Conservation (phyloP, 352 stramenopile species). For the Globisporangium middletonii region DNA sequence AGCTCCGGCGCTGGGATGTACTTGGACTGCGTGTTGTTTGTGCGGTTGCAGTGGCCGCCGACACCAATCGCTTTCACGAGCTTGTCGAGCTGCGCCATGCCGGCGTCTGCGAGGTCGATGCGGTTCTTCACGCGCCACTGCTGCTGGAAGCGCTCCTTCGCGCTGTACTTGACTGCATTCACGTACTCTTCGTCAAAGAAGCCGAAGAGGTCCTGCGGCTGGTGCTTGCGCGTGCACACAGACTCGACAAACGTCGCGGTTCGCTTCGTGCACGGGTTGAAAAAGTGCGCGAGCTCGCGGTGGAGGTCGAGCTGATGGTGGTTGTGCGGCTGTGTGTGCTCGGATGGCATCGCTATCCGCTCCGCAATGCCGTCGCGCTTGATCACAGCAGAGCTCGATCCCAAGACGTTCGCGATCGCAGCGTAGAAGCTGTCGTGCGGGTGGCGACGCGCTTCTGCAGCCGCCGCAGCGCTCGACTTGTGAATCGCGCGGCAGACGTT, state of each 20-base stretch:
- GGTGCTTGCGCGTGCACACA: slow-evolving; percentile 23
- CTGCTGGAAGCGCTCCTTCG: slow-evolving; percentile 52
- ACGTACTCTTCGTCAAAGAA: slow-evolving; percentile 68
- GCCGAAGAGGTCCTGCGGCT: slow-evolving; percentile 33
- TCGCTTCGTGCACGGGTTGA: slow-evolving; percentile 39
- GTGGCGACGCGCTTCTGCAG: not conserved
- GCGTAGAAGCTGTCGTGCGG: slow-evolving; percentile 13
- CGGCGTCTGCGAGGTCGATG: slow-evolving; percentile 62
- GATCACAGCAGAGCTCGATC: slow-evolving; percentile 5
- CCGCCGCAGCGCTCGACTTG: slow-evolving; percentile 1
- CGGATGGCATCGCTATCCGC: slow-evolving; percentile 2
- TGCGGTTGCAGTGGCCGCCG: slow-evolving; percentile 59
- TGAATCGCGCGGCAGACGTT: slow-evolving; percentile 27
- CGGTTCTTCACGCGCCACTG: slow-evolving; percentile 56
- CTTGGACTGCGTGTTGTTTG: slow-evolving; percentile 63
- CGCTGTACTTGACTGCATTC: slow-evolving; percentile 44
- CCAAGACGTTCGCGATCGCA: slow-evolving; percentile 18
- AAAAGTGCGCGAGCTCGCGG: slow-evolving; percentile 35
- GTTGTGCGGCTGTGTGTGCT: not conserved
- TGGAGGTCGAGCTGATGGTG: slow-evolving; percentile 29
- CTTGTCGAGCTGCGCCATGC: slow-evolving; percentile 69
- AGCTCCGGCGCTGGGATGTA: slow-evolving; percentile 68
- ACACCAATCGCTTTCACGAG: slow-evolving; percentile 57
- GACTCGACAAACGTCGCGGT: slow-evolving; percentile 27
- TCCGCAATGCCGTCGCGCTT: slow-evolving; percentile 7